Evolutionary conservation across 2,329 filamentous ascomycete species (phyloP).

Genomic region (Beauveria bassiana): DNA sequence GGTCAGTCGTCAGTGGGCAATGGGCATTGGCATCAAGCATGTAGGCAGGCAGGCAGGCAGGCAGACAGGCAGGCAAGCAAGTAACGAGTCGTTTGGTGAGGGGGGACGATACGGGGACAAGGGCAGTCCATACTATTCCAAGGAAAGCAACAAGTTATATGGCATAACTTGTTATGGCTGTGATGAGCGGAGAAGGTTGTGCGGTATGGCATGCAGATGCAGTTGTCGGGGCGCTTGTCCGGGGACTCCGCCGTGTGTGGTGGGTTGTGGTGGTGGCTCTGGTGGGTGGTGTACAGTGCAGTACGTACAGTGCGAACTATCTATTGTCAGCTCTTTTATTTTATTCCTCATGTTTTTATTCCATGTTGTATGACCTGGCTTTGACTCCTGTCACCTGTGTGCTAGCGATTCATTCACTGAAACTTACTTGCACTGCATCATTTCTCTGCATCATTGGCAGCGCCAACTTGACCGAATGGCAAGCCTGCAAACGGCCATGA

Average conservation of each 20-base stretch:
- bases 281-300: neutral
- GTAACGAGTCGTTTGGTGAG: no score
- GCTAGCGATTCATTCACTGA: neutral
- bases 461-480: neutral
- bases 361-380: no score
- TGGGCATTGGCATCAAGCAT: no score
- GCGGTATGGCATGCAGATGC: constrained; percentile 19
- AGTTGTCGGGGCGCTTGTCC: constrained; percentile 23
- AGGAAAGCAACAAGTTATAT: constrained; percentile 2
- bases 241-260: neutral
- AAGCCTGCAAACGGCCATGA: no score
- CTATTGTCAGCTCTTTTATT: no score
- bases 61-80: no score
- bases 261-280: neutral
- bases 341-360: no score
- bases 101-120: no score
- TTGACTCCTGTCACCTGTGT: no score
- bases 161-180: constrained; percentile 17
- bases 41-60: no score
- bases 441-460: neutral
- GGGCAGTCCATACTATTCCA: no score
- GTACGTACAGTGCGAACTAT: no score
- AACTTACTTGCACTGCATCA: neutral
- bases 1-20: constrained; percentile 14
- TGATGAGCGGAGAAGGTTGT: constrained; percentile 15